Evolutionary conservation across 2,329 filamentous ascomycete species (phyloP).

Genomic region (Sclerotinia borealis): DNA sequence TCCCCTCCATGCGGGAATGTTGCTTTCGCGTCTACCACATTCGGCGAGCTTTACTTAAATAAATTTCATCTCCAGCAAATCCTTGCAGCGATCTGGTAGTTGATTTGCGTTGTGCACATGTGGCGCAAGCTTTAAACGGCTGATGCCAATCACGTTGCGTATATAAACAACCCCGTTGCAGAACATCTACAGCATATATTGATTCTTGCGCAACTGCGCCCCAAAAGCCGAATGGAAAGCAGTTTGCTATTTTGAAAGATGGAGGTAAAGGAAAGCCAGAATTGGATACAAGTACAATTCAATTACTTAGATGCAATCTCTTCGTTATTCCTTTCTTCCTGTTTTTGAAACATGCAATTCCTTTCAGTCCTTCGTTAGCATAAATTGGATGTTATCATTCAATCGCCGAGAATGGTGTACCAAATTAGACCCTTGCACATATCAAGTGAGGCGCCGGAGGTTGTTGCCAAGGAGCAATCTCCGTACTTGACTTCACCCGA

Average conservation of each 20-base stretch:
- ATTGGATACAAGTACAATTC: not conserved
- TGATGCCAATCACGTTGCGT: constrained; percentile 1
- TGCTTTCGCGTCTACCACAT: not conserved
- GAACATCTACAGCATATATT: constrained; percentile 6
- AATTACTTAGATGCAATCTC: not conserved
- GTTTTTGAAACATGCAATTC: constrained; percentile 2
- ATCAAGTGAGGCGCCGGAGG: constrained; percentile 12
- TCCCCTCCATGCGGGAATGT: not conserved
- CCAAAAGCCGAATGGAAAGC: not conserved
- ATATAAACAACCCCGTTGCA: constrained; percentile 9
- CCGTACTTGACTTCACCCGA: constrained; percentile 7
- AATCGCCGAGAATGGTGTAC: constrained; percentile 2
- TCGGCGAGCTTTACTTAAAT: not conserved
- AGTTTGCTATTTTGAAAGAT: not conserved
- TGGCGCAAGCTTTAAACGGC: not conserved
- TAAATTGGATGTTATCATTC: not conserved
- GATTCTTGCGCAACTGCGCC: constrained; percentile 11
- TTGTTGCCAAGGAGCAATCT: constrained; percentile 4
- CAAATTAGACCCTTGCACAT: not conserved
- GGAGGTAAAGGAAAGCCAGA: not conserved
- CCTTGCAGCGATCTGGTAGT: not conserved
- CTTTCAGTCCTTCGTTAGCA: constrained; percentile 3
- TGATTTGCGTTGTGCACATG: not conserved
- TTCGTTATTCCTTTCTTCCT: constrained; percentile 8
- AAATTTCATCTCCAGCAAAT: not conserved